A percentile compares a stretch with the other conserved stretches of the same genome.
Evolutionary conservation across 495 filamentous ascomycete genomes (phyloP).

Genomic region (Podospora pseudopauciseta): DNA sequence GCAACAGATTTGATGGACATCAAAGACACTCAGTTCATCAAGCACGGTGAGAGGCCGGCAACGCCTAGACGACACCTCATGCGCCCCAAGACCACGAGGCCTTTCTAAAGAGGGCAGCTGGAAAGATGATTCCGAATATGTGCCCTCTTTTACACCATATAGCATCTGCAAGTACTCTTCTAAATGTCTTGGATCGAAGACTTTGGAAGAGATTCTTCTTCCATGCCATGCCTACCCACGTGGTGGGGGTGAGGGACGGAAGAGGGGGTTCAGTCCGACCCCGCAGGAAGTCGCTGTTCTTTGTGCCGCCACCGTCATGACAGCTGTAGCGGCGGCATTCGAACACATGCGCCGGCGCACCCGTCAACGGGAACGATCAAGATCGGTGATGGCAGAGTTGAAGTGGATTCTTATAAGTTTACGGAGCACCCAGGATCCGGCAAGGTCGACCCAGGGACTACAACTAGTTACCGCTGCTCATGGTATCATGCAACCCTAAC

Average conservation of each 20-base stretch:
- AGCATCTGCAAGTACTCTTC: background rate
- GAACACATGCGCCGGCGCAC: too few species aligned
- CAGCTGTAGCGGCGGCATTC: too few species aligned
- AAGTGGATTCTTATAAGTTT: too few species aligned
- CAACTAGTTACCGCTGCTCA: too few species aligned
- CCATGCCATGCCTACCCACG: constrained; percentile 11
- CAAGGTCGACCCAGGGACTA: too few species aligned
- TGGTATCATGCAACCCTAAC: too few species aligned
- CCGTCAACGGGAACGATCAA: too few species aligned
- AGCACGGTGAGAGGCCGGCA: background rate
- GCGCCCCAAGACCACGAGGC: background rate
- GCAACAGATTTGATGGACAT: background rate
- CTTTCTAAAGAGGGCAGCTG: background rate
- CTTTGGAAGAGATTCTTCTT: background rate
- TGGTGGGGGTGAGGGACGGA: constrained; percentile 7
- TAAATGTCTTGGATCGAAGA: constrained; percentile 6
- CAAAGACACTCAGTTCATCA: background rate
- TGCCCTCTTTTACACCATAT: background rate
- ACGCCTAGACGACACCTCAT: background rate
- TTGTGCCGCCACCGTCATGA: background rate
- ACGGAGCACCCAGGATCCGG: too few species aligned
- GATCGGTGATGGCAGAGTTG: too few species aligned
- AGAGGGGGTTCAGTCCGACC: constrained; percentile 2
- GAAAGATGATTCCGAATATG: background rate
- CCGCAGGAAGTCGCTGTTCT: background rate